Conservation (phyloP, 805 yeast genomes). For the Ogataea glucozyma region DNA sequence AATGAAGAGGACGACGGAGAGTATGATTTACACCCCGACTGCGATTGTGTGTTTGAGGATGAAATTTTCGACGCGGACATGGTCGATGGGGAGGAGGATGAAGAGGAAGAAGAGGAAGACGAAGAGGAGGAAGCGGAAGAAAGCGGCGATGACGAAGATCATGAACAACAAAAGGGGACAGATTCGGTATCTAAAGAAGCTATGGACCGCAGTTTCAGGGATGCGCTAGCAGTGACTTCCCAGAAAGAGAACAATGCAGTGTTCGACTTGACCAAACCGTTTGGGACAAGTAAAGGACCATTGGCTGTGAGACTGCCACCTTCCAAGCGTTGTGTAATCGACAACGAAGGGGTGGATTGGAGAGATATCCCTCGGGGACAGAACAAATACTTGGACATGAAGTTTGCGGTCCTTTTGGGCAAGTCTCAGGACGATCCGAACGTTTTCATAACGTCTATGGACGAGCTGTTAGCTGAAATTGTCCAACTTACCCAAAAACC, state of each 20-base stretch:
- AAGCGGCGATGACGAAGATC: slow-evolving; percentile 13
- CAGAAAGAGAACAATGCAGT: too few relatives aligned
- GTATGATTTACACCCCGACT: slow-evolving; percentile 38
- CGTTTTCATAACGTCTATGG: slow-evolving; percentile 31
- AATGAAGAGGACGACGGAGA: slow-evolving; percentile 26
- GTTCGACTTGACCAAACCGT: slow-evolving; percentile 3
- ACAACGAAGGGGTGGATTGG: slow-evolving; percentile 67
- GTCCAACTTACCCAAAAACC: slow-evolving; percentile 31
- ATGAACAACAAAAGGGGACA: slow-evolving; percentile 1
- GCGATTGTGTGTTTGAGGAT: slow-evolving; percentile 29
- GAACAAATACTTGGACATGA: slow-evolving; percentile 41
- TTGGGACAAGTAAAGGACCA: slow-evolving; percentile 18
- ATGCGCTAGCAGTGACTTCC: too few relatives aligned
- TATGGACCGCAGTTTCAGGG: too few relatives aligned
- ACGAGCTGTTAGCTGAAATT: slow-evolving; percentile 27
- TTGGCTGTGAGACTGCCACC: slow-evolving; percentile 38
- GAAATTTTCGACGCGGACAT: slow-evolving; percentile 12
- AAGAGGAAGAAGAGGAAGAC: slow-evolving; percentile 14
- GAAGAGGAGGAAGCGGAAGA: slow-evolving; percentile 12
- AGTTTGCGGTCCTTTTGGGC: slow-evolving; percentile 27
- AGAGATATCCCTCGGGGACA: slow-evolving; percentile 66
- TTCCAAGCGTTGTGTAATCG: slow-evolving; percentile 46
- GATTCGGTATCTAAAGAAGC: not conserved
- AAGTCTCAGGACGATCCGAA: slow-evolving; percentile 23
- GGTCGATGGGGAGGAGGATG: slow-evolving; percentile 14